Conservation (phyloP, 148 eudicot species). For the Nepenthes mirabilis region DNA sequence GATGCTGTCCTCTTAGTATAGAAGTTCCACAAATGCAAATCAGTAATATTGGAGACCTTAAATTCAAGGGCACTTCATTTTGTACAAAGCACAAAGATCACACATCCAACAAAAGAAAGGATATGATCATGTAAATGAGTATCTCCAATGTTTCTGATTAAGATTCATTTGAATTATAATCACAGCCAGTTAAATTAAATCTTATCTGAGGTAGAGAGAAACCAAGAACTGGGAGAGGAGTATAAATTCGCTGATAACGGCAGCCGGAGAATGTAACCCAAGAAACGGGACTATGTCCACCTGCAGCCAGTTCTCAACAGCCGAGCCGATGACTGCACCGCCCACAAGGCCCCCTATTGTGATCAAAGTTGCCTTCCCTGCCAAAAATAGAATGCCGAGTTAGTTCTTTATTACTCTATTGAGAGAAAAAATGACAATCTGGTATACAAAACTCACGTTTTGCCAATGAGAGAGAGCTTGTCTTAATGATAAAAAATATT, state of each 20-base stretch:
- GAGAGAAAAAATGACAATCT: no score
- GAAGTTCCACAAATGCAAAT: not conserved
- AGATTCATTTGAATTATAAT: not conserved
- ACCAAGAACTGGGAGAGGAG: conserved; percentile 78
- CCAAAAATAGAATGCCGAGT: conserved; percentile 6
- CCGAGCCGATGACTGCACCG: conserved; percentile 94
- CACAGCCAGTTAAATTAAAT: not conserved
- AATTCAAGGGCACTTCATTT: conserved; percentile 10
- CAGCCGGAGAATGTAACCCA: conserved; percentile 83
- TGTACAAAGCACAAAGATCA: conserved; percentile 40
- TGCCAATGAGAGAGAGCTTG: no score
- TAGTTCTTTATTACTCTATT: no score
- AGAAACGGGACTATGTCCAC: conserved; percentile 96
- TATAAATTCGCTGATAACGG: conserved; percentile 78
- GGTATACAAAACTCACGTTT: no score
- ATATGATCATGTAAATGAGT: conserved; percentile 22
- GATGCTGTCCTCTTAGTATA: no score
- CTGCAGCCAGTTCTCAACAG: conserved; percentile 91
- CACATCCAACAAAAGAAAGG: conserved; percentile 26
- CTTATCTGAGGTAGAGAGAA: conserved; percentile 76
- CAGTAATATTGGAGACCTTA: no score
- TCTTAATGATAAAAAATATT: no score
- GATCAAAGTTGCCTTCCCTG: conserved; percentile 88
- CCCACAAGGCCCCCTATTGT: conserved; percentile 85
- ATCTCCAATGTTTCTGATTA: conserved; percentile 13